These are phyloP conservation scores for Thraustochytrium sp. DNA, from an alignment of 352 stramenopile genomes.

Conservation along the genomic window DNA sequence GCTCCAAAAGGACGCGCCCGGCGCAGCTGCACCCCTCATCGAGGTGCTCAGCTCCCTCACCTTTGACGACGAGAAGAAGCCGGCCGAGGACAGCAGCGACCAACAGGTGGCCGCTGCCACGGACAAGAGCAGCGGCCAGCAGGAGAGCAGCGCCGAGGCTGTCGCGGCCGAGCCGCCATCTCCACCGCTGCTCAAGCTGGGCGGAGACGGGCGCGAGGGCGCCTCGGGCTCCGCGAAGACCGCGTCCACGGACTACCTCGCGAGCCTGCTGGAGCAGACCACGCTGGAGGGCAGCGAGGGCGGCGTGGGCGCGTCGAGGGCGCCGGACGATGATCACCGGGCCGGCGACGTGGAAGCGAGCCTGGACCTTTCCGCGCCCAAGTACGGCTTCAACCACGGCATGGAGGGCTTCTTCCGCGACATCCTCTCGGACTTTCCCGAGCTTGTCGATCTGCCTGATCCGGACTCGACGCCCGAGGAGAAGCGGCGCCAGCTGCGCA, in stretches of 20 bases:
- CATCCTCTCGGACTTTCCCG: slow-evolving; percentile 79
- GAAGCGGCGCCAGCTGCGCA: slow-evolving; percentile 65
- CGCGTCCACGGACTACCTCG: not conserved
- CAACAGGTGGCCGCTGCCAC: not conserved
- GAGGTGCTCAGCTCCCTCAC: slow-evolving; percentile 64
- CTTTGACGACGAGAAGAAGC: not conserved
- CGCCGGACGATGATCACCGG: no score
- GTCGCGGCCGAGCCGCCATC: no score
- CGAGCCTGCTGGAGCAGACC: not conserved
- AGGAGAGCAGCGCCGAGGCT: no score
- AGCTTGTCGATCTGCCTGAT: slow-evolving; percentile 83
- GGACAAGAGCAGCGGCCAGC: no score
- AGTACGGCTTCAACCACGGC: slow-evolving; percentile 88
- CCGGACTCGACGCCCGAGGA: slow-evolving; percentile 68
- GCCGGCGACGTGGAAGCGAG: no score
- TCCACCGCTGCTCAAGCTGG: no score
- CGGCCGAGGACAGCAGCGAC: slow-evolving; percentile 41
- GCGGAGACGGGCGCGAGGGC: no score
- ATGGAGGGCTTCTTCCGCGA: slow-evolving; percentile 80
- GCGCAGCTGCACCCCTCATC: slow-evolving; percentile 57
- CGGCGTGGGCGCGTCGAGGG: not conserved
- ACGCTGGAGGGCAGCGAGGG: not conserved
- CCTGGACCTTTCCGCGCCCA: slow-evolving; percentile 15
- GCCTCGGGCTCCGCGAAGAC: no score
- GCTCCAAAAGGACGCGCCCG: not conserved